Evolutionary conservation across 306 rosid genomes (phyloP).

Genomic region (Vigna trinervia): DNA sequence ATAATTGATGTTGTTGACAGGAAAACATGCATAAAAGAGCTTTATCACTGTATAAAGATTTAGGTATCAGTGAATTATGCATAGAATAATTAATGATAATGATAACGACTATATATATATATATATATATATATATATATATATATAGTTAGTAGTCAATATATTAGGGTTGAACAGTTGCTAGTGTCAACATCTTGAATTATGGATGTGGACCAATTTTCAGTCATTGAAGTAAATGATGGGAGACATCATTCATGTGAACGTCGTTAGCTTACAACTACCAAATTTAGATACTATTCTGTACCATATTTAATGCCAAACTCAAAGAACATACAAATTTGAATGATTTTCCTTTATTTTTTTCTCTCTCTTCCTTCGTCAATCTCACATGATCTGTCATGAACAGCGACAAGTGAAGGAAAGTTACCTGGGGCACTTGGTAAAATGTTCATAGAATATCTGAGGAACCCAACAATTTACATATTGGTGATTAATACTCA

Average conservation of each 20-base stretch:
- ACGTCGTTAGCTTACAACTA: slow-evolving; percentile 72
- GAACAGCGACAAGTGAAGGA: slow-evolving; percentile 22
- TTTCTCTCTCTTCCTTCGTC: slow-evolving; percentile 36
- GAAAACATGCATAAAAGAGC: neutral
- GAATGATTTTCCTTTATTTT: slow-evolving; percentile 10
- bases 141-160: neutral
- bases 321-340: slow-evolving; percentile 48
- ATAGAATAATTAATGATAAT: slow-evolving; percentile 9
- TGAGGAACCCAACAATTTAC: neutral
- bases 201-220: slow-evolving; percentile 74
- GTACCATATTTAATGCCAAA: slow-evolving; percentile 53
- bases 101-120: slow-evolving; percentile 12
- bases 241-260: slow-evolving; percentile 87
- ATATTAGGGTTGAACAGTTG: slow-evolving; percentile 17
- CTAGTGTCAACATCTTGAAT: slow-evolving; percentile 53
- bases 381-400: slow-evolving; percentile 48
- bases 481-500: too few species aligned
- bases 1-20: neutral
- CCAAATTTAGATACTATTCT: slow-evolving; percentile 65
- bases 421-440: slow-evolving; percentile 17
- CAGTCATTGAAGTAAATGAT: slow-evolving; percentile 73
- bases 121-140: neutral
- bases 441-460: slow-evolving; percentile 21
- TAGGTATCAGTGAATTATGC: neutral
- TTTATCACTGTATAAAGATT: neutral